Evolutionary conservation across 768 basidiomycete genomes (phyloP), one percentile per base, ranked within the genome.

Genomic region (Tubosaeta sp.): DNA sequence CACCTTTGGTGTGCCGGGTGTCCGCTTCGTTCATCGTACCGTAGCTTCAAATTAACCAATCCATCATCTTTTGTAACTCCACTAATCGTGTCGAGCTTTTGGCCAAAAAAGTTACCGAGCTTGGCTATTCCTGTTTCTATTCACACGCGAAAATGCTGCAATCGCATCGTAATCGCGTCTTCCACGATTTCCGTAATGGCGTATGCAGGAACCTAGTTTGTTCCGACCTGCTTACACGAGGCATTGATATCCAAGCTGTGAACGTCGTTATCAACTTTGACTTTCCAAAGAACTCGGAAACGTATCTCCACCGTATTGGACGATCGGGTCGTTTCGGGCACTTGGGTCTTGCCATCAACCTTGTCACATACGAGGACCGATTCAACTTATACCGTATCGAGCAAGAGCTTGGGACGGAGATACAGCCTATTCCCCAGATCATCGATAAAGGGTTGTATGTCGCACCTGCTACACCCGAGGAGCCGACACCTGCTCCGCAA

Each of bases 221-320:
- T 76, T 87, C 85, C 48, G 95, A 99, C 74, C 84, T 99, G 57
- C 86, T 99, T 65, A 99, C 95, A 22, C 91, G 95, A 59, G 95
- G 95, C 74, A 99, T 99, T 70, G 95, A 99, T 72, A 99, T 99
- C 68, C 97, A 97, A 75, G 97, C 95, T 53, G 95, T 99, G 56
- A 99, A 99, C 73, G 97, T 98, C 69, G 95, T 99, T 65, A 97
- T 99, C 81, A 98, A 97, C 75, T 99, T 99, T 66, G 95, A 99
- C 70, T 97, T 98, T 73, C 95, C 95, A 55, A 97, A 97, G 80
- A 97, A 95, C 69, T 91, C 92, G 55, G 97, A 99, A 72, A 97
- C 95, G 4, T 99, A 99, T 72, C 85, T 99, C 19, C 95, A 99
- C 71, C 88, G 95, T 59, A 98, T 98, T 65, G 95, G 97, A 66